A percentile compares a stretch with the other conserved stretches of the same genome.
Conservation (phyloP, 2,329 filamentous ascomycete genomes). For the Aspergillus floridensis region DNA sequence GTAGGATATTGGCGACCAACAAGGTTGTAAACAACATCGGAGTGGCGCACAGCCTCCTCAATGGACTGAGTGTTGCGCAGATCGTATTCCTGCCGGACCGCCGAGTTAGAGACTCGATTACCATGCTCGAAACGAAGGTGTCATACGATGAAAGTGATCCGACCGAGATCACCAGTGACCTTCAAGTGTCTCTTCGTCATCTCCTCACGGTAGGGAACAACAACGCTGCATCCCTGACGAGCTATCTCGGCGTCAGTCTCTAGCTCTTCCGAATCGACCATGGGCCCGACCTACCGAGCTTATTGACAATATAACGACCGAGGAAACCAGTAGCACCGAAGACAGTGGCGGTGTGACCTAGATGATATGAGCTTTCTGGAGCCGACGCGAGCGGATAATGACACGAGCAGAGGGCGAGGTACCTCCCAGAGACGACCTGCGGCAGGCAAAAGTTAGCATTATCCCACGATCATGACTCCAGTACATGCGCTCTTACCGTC, state of each 20-base stretch:
- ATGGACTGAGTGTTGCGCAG: slow-evolving; percentile 91
- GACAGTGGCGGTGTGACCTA: slow-evolving; percentile 93
- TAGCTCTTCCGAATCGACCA: slow-evolving; percentile 25
- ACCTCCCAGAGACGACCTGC: slow-evolving; percentile 84
- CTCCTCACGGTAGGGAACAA: slow-evolving; percentile 92
- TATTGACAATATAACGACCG: slow-evolving; percentile 95
- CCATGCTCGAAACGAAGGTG: neutral
- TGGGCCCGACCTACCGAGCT: slow-evolving; percentile 62
- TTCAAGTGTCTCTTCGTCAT: slow-evolving; percentile 98
- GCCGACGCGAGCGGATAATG: slow-evolving; percentile 12
- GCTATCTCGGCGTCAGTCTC: slow-evolving; percentile 54
- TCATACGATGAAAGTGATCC: slow-evolving; percentile 76
- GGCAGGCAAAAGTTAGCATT: slow-evolving; percentile 24
- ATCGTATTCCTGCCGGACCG: slow-evolving; percentile 72
- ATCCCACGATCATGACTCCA: neutral
- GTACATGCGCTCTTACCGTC: slow-evolving; percentile 62
- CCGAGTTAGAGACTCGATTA: slow-evolving; percentile 16
- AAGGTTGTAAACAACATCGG: slow-evolving; percentile 95
- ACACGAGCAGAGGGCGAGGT: slow-evolving; percentile 31
- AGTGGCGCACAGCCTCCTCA: slow-evolving; percentile 94
- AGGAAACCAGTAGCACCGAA: slow-evolving; percentile 96
- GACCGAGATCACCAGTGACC: slow-evolving; percentile 88
- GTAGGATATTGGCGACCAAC: slow-evolving; percentile 93
- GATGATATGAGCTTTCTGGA: slow-evolving; percentile 1
- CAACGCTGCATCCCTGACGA: slow-evolving; percentile 87